Percentiles rank a stretch among this genome's conserved stretches.
These are phyloP conservation scores for Paramecium caudatum DNA, from an alignment of 73 alveolate genomes.

Conservation along the genomic window DNA sequence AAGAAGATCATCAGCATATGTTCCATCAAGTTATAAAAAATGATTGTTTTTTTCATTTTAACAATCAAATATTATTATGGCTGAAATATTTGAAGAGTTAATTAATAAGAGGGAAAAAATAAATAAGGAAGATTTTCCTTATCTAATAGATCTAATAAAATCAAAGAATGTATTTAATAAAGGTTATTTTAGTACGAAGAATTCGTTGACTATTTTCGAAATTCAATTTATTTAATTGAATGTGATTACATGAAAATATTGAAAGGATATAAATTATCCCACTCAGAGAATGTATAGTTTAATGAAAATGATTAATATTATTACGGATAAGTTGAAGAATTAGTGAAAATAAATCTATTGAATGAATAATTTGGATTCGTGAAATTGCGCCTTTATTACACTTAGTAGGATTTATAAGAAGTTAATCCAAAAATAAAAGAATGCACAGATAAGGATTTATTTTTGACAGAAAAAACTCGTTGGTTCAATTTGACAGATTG, in stretches of 20 bases:
- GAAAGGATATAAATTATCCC: background rate
- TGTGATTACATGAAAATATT: background rate
- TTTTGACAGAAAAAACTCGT: background rate
- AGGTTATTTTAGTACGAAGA: background rate
- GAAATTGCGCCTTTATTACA: background rate
- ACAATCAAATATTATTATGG: too few relatives aligned
- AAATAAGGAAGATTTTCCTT: background rate
- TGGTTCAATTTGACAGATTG: background rate
- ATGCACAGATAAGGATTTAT: constrained; percentile 30
- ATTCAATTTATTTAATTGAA: background rate
- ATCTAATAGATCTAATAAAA: too few relatives aligned
- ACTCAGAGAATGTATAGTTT: background rate
- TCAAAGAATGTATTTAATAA: background rate
- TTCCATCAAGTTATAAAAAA: constrained; percentile 12
- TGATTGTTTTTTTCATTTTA: background rate
- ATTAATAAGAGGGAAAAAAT: background rate
- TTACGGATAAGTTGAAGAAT: background rate
- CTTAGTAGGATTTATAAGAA: background rate
- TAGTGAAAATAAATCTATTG: background rate
- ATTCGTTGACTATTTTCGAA: background rate
- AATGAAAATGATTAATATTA: too few relatives aligned
- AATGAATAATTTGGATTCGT: constrained; percentile 20
- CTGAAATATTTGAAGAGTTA: background rate
- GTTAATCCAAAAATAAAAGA: background rate
- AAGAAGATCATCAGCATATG: constrained; percentile 41